Evolutionary conservation across 225 moss, liverwort and hornwort genomes (phyloP), one percentile per base, ranked within the genome.

Genomic region (Pseudisothecium myosuroides): DNA sequence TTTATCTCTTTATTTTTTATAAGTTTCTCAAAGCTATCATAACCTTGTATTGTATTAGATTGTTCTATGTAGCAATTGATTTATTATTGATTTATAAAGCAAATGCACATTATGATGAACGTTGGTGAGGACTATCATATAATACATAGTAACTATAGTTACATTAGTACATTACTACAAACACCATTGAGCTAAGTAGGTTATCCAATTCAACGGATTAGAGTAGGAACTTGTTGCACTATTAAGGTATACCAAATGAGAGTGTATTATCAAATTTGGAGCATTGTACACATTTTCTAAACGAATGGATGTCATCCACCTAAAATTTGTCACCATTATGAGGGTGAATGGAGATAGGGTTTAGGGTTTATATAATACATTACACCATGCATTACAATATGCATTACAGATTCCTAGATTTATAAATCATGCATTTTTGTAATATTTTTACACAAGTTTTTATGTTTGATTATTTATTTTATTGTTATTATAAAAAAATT

Each of bases 311-410:
- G 27, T 43, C 0, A 72, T 0, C 16, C 3, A 72, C 10, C 43
- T 43, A 72, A 72, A 73, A 45, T 1, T 45, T 55, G 6, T 15
- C 37, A 54, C 37, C 3, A 23, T 9, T 54, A 9, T 24, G 54
- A 37, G 1, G 4, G 4, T 15, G 6, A 77, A 77, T 0, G 4
- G 2, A 50, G 3, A 75, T 50, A 50, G 34, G 20, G 0, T 76
- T 36, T 36, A 14, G 9, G 16, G 0, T 15, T 24, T 55, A 55
- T 26, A 43, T 3, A 1, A 41, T 65, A 23, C 2, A 17, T 34
- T 82, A 58, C 11, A 49, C 31, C 12, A 31, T 66, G 13, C 37
- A 28, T 36, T 60, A 36, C 1, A 52, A 10, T 14, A 52, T 8
- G 3, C 7, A n/a, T 41, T 34, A 4, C 47, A 16, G 2, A 5